phyloP scores from a whole-genome alignment of 257 asterid genomes.

The Ajuga chamaepitys region DNA sequence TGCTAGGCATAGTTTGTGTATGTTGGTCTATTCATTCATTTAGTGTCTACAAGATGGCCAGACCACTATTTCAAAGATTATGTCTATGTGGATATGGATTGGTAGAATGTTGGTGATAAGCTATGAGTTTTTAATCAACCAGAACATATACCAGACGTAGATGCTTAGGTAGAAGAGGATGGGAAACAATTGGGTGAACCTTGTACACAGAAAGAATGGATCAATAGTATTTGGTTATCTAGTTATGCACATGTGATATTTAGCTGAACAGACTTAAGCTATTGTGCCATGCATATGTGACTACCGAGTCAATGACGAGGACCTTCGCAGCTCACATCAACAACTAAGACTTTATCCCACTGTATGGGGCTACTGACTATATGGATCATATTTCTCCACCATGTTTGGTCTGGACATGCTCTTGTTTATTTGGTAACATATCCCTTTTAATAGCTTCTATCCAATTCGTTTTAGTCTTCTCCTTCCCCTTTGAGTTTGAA shows the following conservation, averaged over 20 bases:
- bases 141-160: neutral
- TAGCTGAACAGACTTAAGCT: neutral
- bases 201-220: neutral
- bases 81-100: no score
- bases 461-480: neutral
- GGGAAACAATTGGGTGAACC: neutral
- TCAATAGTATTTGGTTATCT: neutral
- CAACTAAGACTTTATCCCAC: neutral
- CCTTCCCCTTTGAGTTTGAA: neutral
- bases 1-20: no score
- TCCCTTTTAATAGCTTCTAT: neutral
- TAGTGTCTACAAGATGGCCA: no score
- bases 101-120: no score
- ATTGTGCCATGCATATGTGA: neutral
- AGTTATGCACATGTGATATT: neutral
- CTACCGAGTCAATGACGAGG: neutral
- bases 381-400: neutral
- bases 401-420: neutral
- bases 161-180: neutral
- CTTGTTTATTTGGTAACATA: neutral
- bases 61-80: no score
- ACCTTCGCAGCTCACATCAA: neutral
- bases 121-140: no score
- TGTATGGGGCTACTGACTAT: neutral
- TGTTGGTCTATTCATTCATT: no score